These are phyloP conservation scores for Fusarium bulbicola DNA, from an alignment of 2,329 filamentous ascomycete genomes.

Conservation along the genomic window DNA sequence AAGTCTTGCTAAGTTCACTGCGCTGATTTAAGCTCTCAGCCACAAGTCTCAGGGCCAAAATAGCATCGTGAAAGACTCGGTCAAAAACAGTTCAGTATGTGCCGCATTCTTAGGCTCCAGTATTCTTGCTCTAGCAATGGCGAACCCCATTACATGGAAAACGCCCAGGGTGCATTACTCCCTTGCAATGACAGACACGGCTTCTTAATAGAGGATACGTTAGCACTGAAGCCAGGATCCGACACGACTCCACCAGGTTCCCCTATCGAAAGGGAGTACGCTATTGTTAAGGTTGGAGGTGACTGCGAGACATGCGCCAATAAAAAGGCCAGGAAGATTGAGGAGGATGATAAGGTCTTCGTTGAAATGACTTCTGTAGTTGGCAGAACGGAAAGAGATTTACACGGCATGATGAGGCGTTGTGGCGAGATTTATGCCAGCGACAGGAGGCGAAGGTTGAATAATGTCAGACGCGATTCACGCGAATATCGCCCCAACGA, in stretches of 20 bases:
- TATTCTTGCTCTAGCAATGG: constrained; percentile 6
- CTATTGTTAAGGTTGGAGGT: background rate
- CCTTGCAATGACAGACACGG: constrained; percentile 4
- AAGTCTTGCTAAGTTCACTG: background rate
- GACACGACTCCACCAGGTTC: background rate
- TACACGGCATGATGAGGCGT: background rate
- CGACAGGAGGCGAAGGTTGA: background rate
- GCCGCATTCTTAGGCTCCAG: constrained; percentile 10
- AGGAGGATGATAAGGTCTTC: background rate
- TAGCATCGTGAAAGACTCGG: too few species aligned
- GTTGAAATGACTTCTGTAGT: background rate
- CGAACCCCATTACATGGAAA: background rate
- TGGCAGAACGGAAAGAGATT: background rate
- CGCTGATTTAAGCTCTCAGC: background rate
- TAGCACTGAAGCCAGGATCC: background rate
- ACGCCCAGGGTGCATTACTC: background rate
- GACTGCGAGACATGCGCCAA: background rate
- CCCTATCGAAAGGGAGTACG: background rate
- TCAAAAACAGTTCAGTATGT: background rate
- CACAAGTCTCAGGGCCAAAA: background rate
- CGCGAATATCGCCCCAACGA: background rate
- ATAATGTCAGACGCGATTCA: background rate
- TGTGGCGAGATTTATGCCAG: background rate
- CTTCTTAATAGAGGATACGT: background rate
- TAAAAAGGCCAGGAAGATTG: background rate